Conservation (phyloP, 208 protist genomes). For the Wallacemonas sp. region DNA sequence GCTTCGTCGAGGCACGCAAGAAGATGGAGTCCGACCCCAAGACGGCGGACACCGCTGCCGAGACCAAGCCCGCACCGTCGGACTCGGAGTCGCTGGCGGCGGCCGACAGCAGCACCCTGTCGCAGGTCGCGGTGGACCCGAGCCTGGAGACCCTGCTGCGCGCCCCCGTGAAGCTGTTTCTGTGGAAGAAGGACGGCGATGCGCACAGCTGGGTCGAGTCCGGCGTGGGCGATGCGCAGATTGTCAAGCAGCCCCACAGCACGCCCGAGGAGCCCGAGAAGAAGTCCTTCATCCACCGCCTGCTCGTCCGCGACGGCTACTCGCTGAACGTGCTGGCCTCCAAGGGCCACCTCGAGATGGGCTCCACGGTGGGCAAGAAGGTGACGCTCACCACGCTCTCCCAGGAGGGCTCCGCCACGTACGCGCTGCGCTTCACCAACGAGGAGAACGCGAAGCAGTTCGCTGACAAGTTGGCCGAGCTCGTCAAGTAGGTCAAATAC, state of each 20-base stretch:
- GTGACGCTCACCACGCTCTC: constrained; percentile 52
- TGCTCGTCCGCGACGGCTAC: constrained; percentile 84
- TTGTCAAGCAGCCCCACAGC: constrained; percentile 18
- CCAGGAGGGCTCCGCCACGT: constrained; percentile 39
- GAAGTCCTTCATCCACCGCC: constrained; percentile 44
- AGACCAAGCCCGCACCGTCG: constrained; percentile 15
- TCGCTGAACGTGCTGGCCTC: constrained; percentile 60
- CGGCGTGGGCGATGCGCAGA: constrained; percentile 67
- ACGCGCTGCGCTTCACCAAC: constrained; percentile 66
- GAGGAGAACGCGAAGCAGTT: constrained; percentile 56
- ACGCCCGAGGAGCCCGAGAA: constrained; percentile 21
- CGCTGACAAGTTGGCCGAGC: constrained; percentile 42
- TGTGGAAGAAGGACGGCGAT: constrained; percentile 59
- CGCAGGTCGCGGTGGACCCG: constrained; percentile 23
- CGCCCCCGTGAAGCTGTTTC: constrained; percentile 59
- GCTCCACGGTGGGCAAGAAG: constrained; percentile 51
- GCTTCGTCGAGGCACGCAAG: constrained; percentile 71
- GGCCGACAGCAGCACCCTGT: constrained; percentile 17
- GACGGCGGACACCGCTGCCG: not conserved
- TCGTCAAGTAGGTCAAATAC: constrained; percentile 18
- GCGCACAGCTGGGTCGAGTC: constrained; percentile 61
- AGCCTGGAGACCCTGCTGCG: constrained; percentile 52
- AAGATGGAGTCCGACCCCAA: constrained; percentile 46
- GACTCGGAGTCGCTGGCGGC: constrained; percentile 26
- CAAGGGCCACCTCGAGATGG: constrained; percentile 49